Evolutionary conservation across 2,329 filamentous ascomycete genomes (phyloP), one percentile per base, ranked within the genome.

Genomic region (Cladosporium cucumerinum): DNA sequence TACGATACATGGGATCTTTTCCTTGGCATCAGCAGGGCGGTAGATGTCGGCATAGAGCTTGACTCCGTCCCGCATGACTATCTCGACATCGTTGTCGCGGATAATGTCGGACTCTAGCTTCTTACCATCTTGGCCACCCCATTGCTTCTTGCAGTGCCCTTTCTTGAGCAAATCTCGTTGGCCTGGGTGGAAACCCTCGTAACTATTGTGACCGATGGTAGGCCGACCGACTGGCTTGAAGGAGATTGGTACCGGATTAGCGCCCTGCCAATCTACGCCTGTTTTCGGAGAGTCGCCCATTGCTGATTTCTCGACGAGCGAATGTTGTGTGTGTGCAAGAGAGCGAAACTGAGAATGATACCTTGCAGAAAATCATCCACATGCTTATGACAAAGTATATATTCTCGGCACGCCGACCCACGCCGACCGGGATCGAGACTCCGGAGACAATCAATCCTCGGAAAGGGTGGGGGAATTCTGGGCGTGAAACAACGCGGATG

Each of bases 11-110:
- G 81, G 80, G 0, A 80, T 67, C 49, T 74, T 77, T 58, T 69
- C 69, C 18, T 61, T 26, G 68, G 67, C 54, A 25, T 70, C 69
- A 1, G 76, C 71, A 0, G 80, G 79, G 6, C 81, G 75, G 66
- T 80, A 82, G 43, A 82, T 74, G 57, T 83, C 81, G n/a, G 73
- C 73, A 65, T 80, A 82, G 1, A 82, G 72, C 0, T 70, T 72
- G 4, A 66, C 70, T 10, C 81, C 79, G 65, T 82, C 79, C 28
- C 79, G 75, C 1, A 81, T 72, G 3, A 69, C 68, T 43, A 82
- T 78, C 28, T 76, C 74, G n/a, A 81, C 75, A 67, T 82, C 80
- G 61, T 80, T 79, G 16, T 82, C 78, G 25, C 81, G 70, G 0
- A 70, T 70, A 48, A 82, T 81, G 52, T 79, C 75, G 55, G 51